Evolutionary conservation across 2,329 filamentous ascomycete genomes (phyloP).

Genomic region (Fusarium staphyleae): DNA sequence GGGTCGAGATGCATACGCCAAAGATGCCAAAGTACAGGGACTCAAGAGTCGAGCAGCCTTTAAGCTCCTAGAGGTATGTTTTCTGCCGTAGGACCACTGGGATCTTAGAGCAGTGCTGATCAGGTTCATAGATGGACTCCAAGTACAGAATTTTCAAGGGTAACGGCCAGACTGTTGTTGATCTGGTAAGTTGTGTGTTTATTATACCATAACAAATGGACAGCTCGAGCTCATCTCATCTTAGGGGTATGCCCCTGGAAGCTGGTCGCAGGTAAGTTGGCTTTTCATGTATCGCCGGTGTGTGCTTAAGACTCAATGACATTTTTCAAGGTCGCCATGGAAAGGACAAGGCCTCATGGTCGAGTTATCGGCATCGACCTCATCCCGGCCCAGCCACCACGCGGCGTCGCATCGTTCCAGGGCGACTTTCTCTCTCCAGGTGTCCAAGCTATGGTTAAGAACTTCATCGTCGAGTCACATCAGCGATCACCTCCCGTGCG

Average conservation of each 20-base stretch:
- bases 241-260: constrained; percentile 78
- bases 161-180: constrained; percentile 81
- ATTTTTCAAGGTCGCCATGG: constrained; percentile 73
- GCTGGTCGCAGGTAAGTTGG: constrained; percentile 70
- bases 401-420: constrained; percentile 92
- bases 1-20: constrained; percentile 72
- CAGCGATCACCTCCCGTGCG: constrained; percentile 21
- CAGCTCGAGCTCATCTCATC: constrained; percentile 11
- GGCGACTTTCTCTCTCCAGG: constrained; percentile 84
- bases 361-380: constrained; percentile 91
- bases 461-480: constrained; percentile 72
- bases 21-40: constrained; percentile 77
- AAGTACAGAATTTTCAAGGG: constrained; percentile 80
- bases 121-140: constrained; percentile 71
- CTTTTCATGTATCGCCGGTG: neutral
- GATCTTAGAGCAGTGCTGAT: neutral
- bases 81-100: neutral
- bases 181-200: constrained; percentile 67
- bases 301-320: neutral
- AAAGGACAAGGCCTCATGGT: constrained; percentile 77
- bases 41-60: constrained; percentile 92
- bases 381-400: constrained; percentile 88
- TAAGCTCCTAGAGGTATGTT: constrained; percentile 81
- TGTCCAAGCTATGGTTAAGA: constrained; percentile 79
- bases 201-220: neutral